A percentile compares a stretch with the other conserved stretches of the same genome.
phyloP scores from a whole-genome alignment of 1,139 yeast genomes.

The Pneumocystis carinii region DNA sequence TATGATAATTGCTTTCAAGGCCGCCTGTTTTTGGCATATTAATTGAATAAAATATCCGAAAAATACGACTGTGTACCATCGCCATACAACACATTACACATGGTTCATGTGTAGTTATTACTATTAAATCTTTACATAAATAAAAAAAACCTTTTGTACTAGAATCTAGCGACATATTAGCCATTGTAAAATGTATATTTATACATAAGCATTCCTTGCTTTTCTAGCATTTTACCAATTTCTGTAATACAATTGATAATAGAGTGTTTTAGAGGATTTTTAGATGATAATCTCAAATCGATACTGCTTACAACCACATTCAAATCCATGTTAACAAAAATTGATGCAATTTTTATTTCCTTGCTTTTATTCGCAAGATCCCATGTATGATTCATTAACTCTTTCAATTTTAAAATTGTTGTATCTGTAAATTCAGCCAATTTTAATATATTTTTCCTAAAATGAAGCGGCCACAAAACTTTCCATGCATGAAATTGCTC shows the following conservation, averaged over 20 bases:
- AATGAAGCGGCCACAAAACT: slow-evolving; percentile 8
- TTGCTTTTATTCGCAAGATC: not conserved
- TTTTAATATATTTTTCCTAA: slow-evolving; percentile 5
- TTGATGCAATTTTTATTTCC: not conserved
- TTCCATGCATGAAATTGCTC: slow-evolving; percentile 6
- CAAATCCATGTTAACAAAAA: not conserved
- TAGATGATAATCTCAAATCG: not conserved
- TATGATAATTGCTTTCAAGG: slow-evolving; percentile 42
- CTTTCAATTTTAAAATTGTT: slow-evolving; percentile 3
- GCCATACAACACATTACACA: slow-evolving; percentile 98
- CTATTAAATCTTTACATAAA: slow-evolving; percentile 60
- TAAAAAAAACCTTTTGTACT: slow-evolving; percentile 27
- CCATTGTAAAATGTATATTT: slow-evolving; percentile 14
- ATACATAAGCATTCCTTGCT: slow-evolving; percentile 21
- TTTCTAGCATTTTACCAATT: slow-evolving; percentile 39
- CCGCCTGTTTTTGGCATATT: slow-evolving; percentile 39
- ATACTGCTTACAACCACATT: not conserved
- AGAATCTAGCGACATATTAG: slow-evolving; percentile 13
- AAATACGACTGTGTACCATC: slow-evolving; percentile 72
- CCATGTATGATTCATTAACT: slow-evolving; percentile 5
- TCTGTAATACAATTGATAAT: slow-evolving; percentile 53
- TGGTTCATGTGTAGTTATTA: slow-evolving; percentile 88
- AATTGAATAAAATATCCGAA: slow-evolving; percentile 47
- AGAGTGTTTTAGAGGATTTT: slow-evolving; percentile 51
- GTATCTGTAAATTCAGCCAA: slow-evolving; percentile 1